Conservation (phyloP, 805 yeast species). For the Wilhelminamyces savonicus region DNA sequence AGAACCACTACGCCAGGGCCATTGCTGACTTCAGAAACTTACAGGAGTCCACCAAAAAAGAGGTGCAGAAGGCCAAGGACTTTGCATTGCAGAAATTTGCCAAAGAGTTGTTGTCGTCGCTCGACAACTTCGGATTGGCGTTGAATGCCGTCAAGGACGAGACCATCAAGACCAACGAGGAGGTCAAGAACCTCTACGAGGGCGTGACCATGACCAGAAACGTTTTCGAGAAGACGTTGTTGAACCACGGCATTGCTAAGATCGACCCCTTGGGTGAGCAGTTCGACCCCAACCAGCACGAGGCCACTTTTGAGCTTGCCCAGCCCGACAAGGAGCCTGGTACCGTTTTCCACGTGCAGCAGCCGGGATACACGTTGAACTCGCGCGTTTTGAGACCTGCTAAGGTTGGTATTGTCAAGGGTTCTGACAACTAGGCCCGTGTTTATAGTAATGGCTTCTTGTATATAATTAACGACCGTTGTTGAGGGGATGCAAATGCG, state of each 20-base stretch:
- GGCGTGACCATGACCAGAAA: conserved; percentile 89
- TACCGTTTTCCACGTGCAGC: conserved; percentile 88
- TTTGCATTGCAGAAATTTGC: conserved; percentile 91
- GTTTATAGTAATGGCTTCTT: conserved; percentile 2
- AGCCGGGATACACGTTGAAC: conserved; percentile 79
- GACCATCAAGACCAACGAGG: conserved; percentile 44
- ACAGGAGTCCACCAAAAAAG: conserved; percentile 85
- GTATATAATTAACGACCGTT: conserved; percentile 1
- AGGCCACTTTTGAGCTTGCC: conserved; percentile 84
- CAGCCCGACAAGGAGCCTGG: conserved; percentile 89
- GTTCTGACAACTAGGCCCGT: conserved; percentile 10
- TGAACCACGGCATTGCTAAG: conserved; percentile 73
- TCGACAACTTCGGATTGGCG: conserved; percentile 88
- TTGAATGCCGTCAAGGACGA: conserved; percentile 64
- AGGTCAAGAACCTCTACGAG: conserved; percentile 69
- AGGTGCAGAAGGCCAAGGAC: conserved; percentile 79
- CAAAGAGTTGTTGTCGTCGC: conserved; percentile 79
- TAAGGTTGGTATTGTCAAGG: conserved; percentile 89
- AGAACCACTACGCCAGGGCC: conserved; percentile 75
- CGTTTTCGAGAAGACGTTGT: conserved; percentile 77
- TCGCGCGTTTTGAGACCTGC: conserved; percentile 91
- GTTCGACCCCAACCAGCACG: conserved; percentile 89
- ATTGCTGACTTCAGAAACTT: conserved; percentile 90
- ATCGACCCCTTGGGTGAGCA: conserved; percentile 78
- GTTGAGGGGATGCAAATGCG: too few relatives aligned